These are phyloP conservation scores for Cyclotella atomus DNA, from an alignment of 108 stramenopile genomes.

Conservation along the genomic window DNA sequence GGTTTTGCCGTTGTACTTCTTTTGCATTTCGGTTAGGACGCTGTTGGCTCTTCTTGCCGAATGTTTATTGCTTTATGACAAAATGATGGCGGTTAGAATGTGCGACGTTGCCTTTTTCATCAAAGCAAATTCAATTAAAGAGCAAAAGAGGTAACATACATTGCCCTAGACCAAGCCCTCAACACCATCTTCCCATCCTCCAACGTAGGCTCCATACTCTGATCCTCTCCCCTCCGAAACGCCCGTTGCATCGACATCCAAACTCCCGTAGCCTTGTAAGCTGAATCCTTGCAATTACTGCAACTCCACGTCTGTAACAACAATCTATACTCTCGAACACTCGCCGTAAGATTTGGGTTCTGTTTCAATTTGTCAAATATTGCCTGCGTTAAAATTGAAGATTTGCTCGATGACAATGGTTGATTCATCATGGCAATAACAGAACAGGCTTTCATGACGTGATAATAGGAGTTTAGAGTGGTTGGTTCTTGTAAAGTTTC, in stretches of 20 bases:
- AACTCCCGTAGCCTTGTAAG: conserved; percentile 75
- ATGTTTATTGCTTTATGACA: conserved; percentile 79
- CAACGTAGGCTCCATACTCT: conserved; percentile 74
- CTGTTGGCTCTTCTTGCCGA: conserved; percentile 62
- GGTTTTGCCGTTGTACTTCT: conserved; percentile 42
- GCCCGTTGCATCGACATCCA: conserved; percentile 66
- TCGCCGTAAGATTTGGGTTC: conserved; percentile 26
- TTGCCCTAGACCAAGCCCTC: conserved; percentile 72
- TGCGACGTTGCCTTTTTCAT: too few species aligned
- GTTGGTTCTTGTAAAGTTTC: conserved; percentile 44
- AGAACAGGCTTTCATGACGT: conserved; percentile 49
- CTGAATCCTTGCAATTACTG: conserved; percentile 48
- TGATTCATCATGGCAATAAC: conserved; percentile 9
- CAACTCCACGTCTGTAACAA: conserved; percentile 69
- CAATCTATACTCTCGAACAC: conserved; percentile 50
- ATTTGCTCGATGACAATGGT: conserved; percentile 28
- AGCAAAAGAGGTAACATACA: conserved; percentile 36
- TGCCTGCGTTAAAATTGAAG: conserved; percentile 40
- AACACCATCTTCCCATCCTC: conserved; percentile 80
- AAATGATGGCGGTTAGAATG: too few species aligned
- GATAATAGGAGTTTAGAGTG: conserved; percentile 47
- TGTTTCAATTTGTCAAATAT: conserved; percentile 52
- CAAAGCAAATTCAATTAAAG: conserved; percentile 1
- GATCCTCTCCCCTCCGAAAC: conserved; percentile 51
- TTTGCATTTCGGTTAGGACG: conserved; percentile 64